These are phyloP conservation scores for Yarrowia sp. DNA, from an alignment of 805 yeast genomes.

Conservation along the genomic window DNA sequence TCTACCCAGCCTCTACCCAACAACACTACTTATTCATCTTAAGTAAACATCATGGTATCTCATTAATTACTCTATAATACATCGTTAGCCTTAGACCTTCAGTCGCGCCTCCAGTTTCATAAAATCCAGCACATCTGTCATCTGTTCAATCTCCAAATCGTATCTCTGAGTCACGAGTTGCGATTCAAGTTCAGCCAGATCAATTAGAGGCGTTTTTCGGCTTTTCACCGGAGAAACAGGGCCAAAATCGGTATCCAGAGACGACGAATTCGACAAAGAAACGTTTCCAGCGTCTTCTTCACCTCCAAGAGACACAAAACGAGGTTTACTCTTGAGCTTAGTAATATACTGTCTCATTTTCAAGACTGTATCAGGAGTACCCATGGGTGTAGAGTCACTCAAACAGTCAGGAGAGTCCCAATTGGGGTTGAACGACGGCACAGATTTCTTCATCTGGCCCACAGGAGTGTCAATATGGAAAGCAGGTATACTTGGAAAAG, in stretches of 20 bases:
- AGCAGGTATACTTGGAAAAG: neutral
- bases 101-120: constrained; percentile 15
- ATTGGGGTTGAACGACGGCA: constrained; percentile 16
- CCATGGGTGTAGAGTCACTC: constrained; percentile 21
- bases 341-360: constrained; percentile 13
- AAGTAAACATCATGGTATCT: neutral
- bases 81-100: constrained; percentile 14
- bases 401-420: constrained; percentile 22
- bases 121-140: constrained; percentile 18
- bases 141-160: constrained; percentile 20
- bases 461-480: constrained; percentile 19
- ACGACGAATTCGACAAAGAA: neutral
- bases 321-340: constrained; percentile 22
- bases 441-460: neutral
- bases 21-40: neutral
- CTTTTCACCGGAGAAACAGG: neutral
- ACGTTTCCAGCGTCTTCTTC: neutral
- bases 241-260: neutral
- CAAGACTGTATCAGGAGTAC: constrained; percentile 13
- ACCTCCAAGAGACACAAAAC: neutral
- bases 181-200: neutral
- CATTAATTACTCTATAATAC: constrained; percentile 10
- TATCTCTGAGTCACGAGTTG: constrained; percentile 11
- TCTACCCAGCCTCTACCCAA: neutral
- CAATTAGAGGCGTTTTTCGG: neutral